Base-by-base conservation (phyloP, 1,284 basidiomycete genomes). In the Trichosporon asahii region DNA sequence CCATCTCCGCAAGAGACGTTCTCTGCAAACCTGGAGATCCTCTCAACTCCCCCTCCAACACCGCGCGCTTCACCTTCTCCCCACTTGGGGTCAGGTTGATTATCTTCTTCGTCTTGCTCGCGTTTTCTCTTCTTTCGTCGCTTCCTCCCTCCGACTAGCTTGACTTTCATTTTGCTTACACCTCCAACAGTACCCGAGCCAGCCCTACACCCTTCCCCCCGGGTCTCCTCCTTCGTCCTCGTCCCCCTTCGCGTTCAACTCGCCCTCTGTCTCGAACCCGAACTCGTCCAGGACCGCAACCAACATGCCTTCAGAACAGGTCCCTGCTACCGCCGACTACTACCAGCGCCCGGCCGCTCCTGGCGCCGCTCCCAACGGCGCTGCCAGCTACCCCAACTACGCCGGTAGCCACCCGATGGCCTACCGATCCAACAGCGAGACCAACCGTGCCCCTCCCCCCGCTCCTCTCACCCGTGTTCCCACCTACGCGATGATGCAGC, bases 341-440 rank as follows among this genome's bases (percentile, higher is more conserved):
- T 61, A 61, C 57, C 57, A 61, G 57, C 57, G 57, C 18, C 57
- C 57, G 57, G 57, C 27, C 6, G 57, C 57, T 21, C 57, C 57
- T n/a, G 57, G 57, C n/a, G 57, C 57, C 9, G 57, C 57, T 12
- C 57, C 57, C 1, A 70, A 72, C 33, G 66, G 67, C 33, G 66
- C 66, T 60, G 71, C 65, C 40, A 55, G 72, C 14, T 80, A 76
- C 65, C 73, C 78, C 12, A 68, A 65, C 65, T 66, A 73, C 74
- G 53, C 70, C 14, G 69, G 76, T 15, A 77, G 77, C 66, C 77
- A 77, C 25, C 74, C 79, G 1, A 77, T 81, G 75, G 74, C 69
- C 9, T 79, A 80, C 68, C 74, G 80, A 29, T 77, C 77, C 11
- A 76, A 79, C 64, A 75, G 75, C 67, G 80, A 81, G 64, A 65